phyloP scores from a whole-genome alignment of 306 rosid genomes.

The Acmispon strigosus region DNA sequence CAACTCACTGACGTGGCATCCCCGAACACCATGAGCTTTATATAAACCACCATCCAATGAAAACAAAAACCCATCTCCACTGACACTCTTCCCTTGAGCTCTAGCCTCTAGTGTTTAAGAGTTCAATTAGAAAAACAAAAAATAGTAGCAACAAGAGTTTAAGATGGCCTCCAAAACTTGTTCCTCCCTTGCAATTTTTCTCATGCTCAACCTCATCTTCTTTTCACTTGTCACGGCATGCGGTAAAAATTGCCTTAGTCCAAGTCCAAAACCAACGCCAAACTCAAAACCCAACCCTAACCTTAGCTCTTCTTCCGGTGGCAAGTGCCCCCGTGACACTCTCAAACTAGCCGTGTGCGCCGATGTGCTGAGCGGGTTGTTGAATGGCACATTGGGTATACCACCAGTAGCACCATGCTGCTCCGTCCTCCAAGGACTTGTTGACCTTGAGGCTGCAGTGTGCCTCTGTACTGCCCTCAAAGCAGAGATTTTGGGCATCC shows the following conservation, averaged over 20 bases:
- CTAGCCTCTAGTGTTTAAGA: neutral
- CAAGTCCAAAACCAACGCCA: neutral
- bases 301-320: neutral
- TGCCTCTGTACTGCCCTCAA: slow-evolving; percentile 82
- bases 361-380: slow-evolving; percentile 41
- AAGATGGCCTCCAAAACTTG: neutral
- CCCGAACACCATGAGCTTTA: neutral
- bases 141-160: neutral
- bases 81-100: neutral
- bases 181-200: neutral
- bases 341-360: slow-evolving; percentile 69
- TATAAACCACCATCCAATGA: neutral
- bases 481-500: slow-evolving; percentile 61
- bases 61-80: neutral
- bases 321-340: slow-evolving; percentile 53
- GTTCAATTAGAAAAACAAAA: too few species aligned
- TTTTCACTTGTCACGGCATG: neutral
- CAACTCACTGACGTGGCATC: neutral
- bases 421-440: slow-evolving; percentile 56
- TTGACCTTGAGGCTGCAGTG: slow-evolving; percentile 61
- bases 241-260: too few species aligned
- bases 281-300: neutral
- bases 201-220: neutral
- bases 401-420: slow-evolving; percentile 76
- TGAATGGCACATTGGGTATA: slow-evolving; percentile 39